Evolutionary conservation across 805 yeast species (phyloP).

Genomic region (Starmerella floricola): DNA sequence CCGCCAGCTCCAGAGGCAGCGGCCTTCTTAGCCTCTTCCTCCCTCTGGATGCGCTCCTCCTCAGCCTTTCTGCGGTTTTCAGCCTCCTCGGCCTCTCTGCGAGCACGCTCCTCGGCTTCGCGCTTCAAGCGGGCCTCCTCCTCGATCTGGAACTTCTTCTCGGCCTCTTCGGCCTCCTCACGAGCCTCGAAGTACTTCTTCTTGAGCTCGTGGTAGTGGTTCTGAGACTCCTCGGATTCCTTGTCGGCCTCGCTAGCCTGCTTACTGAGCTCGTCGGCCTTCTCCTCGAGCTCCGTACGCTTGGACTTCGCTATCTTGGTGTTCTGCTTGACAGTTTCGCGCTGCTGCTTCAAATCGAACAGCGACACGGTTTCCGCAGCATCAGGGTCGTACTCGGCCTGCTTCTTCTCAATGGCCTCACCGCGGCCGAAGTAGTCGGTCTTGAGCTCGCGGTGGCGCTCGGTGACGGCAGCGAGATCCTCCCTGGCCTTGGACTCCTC

Average conservation of each 20-base stretch:
- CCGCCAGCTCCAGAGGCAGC: constrained; percentile 14
- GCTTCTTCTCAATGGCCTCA: constrained; percentile 20
- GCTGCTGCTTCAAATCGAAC: constrained; percentile 46
- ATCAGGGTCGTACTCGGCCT: constrained; percentile 23
- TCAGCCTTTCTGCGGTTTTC: constrained; percentile 14
- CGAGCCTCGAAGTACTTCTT: constrained; percentile 25
- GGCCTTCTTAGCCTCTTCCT: constrained; percentile 6
- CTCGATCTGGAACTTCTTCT: constrained; percentile 18
- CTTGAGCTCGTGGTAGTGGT: constrained; percentile 27
- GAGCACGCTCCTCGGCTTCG: constrained; percentile 20
- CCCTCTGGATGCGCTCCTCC: constrained; percentile 1
- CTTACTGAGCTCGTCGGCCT: constrained; percentile 12
- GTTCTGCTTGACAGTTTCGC: constrained; percentile 18
- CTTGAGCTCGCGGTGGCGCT: constrained; percentile 22
- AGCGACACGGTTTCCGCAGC: constrained; percentile 22
- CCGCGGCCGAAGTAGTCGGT: constrained; percentile 20
- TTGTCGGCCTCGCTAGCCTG: constrained; percentile 16
- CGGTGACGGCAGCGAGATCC: constrained; percentile 21
- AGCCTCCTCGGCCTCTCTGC: constrained; percentile 15
- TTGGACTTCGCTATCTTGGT: constrained; percentile 17
- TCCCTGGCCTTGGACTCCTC: constrained; percentile 20
- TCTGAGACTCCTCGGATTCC: constrained; percentile 24
- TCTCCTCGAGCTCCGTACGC: constrained; percentile 16
- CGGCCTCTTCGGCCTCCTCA: constrained; percentile 21
- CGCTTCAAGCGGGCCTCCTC: constrained; percentile 19